Evolutionary conservation across 2,329 filamentous ascomycete species (phyloP), one percentile per base, ranked within the genome.

Genomic region (Aspergillus sp.): DNA sequence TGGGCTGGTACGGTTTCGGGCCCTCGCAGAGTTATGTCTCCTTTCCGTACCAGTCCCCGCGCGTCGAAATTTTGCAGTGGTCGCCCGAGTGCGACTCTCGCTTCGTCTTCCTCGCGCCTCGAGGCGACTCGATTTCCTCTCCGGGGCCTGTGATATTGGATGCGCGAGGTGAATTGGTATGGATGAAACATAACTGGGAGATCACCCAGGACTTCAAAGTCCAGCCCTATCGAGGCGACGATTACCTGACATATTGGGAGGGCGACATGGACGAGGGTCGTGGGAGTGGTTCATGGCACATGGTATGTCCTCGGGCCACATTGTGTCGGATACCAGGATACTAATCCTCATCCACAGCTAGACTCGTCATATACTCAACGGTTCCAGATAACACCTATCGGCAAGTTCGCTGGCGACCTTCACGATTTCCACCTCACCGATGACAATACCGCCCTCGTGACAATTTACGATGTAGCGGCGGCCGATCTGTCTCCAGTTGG

Each of bases 341-440:
- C 2, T 14, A 13, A 15, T 14, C n/a, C 14, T 15, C 14, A 8
- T 13, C 8, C 12, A n/a, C 15, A 53, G 50, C 35, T 53, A 10
- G 48, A 54, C 34, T 42, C 43, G 6, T 35, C 42, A 2, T 51
- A 53, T 26, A 46, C 37, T 4, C 39, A 41, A 17, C 43, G 39
- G 17, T 46, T 44, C 15, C 39, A 42, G 11, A 42, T 49, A 7
- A 33, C 30, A 4, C 43, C 41, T 2, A 39, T 39, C 26, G 48
- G 50, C 13, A 41, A 37, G 20, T 43, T 40, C 20, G 43, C 39
- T 14, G 45, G 54, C 5, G 47, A 60, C 33, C 34, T 58, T 20
- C 57, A 61, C 24, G 57, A 61, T 12, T 51, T 55, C n/a, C 45
- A 46, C 14, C 51, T 57, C 35, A 57, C 53, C 0, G 24, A 41